Evolutionary conservation across 306 rosid genomes (phyloP).

Genomic region (Carpinus fangiana): DNA sequence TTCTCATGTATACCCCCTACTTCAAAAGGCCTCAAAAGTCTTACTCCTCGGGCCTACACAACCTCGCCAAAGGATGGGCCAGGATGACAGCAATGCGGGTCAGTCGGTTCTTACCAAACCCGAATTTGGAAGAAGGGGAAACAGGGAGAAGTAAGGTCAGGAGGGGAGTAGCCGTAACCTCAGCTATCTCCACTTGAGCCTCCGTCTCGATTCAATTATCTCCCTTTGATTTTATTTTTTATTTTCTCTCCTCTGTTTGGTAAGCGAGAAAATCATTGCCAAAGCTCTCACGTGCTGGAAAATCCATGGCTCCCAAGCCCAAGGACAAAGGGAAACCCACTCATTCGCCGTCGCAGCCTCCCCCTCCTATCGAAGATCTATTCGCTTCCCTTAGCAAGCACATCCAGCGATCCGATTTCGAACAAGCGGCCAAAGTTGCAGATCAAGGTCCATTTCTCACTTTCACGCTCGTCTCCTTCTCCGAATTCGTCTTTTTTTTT

Average conservation of each 20-base stretch:
- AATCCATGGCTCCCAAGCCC: constrained; percentile 81
- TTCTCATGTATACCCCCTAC: too few species aligned
- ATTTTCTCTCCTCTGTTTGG: constrained; percentile 23
- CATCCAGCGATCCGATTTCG: constrained; percentile 60
- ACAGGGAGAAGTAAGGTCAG: neutral
- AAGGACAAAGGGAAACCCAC: constrained; percentile 53
- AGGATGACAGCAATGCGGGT: neutral
- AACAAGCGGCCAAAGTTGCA: constrained; percentile 73
- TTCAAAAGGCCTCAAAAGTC: too few species aligned
- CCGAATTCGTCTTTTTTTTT: neutral
- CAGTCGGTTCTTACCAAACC: neutral
- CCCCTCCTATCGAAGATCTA: constrained; percentile 83
- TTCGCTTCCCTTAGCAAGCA: constrained; percentile 69
- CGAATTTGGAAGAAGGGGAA: neutral
- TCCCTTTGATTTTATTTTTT: neutral
- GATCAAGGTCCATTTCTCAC: constrained; percentile 65
- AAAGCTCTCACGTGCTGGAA: neutral
- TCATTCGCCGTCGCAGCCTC: constrained; percentile 52
- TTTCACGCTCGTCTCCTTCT: neutral
- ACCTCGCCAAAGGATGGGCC: too few species aligned
- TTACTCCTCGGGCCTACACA: too few species aligned
- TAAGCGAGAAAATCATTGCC: constrained; percentile 25
- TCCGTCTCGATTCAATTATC: neutral
- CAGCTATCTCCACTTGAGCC: neutral
- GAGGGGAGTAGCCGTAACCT: neutral